Conservation (phyloP, 1,284 basidiomycete genomes). For the Malassezia obtusa region DNA sequence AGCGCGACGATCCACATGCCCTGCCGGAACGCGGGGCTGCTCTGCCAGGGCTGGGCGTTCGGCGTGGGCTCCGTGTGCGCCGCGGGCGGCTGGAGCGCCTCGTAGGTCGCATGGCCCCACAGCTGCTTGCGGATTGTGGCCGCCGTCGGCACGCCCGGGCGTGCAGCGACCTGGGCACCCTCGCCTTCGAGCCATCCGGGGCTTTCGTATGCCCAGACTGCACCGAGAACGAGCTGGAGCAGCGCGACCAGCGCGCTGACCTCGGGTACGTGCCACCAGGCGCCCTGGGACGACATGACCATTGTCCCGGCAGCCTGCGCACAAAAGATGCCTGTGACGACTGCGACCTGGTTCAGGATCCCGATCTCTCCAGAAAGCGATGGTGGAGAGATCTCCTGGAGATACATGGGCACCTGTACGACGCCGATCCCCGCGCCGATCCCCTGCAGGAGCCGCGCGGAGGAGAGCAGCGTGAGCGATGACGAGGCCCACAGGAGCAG, state of each 20-base stretch:
- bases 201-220: slow-evolving; percentile 27
- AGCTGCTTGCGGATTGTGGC: slow-evolving; percentile 19
- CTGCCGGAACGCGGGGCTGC: slow-evolving; percentile 9
- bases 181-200: slow-evolving; percentile 34
- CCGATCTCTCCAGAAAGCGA: slow-evolving; percentile 64
- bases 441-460: slow-evolving; percentile 58
- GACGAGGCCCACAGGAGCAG: slow-evolving; percentile 15
- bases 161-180: background rate
- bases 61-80: background rate
- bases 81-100: background rate
- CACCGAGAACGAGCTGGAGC: slow-evolving; percentile 43
- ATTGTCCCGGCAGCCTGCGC: slow-evolving; percentile 49
- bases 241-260: slow-evolving; percentile 37
- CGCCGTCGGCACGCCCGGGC: slow-evolving; percentile 6
- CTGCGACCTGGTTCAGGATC: slow-evolving; percentile 61
- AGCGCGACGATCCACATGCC: slow-evolving; percentile 30
- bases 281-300: slow-evolving; percentile 24
- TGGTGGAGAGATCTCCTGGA: slow-evolving; percentile 68
- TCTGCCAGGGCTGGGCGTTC: background rate
- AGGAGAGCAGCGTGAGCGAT: slow-evolving; percentile 7
- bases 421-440: slow-evolving; percentile 71
- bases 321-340: slow-evolving; percentile 43
- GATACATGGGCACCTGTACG: slow-evolving; percentile 74
- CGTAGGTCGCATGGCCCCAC: slow-evolving; percentile 14
- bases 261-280: slow-evolving; percentile 49